A percentile compares a stretch with the other conserved stretches of the same genome.
These are phyloP conservation scores for Gnomoniopsis sp. DNA, from an alignment of 2,329 filamentous ascomycete species.

Conservation along the genomic window DNA sequence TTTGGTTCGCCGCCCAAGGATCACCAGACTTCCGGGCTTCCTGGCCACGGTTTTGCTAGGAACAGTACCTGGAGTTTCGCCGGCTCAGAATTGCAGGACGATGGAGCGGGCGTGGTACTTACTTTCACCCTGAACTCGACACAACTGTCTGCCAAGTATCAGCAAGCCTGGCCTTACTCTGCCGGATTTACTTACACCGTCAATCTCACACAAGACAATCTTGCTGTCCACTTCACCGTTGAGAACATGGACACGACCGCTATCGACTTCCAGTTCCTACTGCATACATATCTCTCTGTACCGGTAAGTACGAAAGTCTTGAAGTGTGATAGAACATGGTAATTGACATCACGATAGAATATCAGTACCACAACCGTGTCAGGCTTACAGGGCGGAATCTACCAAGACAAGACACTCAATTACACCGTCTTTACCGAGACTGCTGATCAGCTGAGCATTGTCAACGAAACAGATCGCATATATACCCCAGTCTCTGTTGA, in stretches of 20 bases:
- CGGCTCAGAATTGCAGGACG: neutral
- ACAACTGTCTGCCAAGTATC: neutral
- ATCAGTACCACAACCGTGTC: conserved; percentile 8
- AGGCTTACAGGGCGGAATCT: neutral
- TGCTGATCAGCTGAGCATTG: conserved; percentile 1
- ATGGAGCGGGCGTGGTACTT: neutral
- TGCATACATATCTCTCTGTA: conserved; percentile 9
- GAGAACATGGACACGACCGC: conserved; percentile 1
- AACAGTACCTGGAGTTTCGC: conserved; percentile 8
- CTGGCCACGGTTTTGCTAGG: conserved; percentile 5
- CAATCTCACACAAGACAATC: conserved; percentile 4
- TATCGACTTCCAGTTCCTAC: conserved; percentile 9
- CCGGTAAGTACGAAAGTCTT: neutral
- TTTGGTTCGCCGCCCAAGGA: conserved; percentile 3
- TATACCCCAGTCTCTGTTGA: conserved; percentile 1
- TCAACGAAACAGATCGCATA: conserved; percentile 8
- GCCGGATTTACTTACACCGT: neutral
- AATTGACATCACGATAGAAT: neutral
- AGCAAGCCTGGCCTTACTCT: conserved; percentile 4
- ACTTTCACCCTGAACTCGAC: conserved; percentile 1
- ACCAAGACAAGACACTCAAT: conserved; percentile 11
- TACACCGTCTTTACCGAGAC: conserved; percentile 7
- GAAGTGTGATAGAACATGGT: neutral
- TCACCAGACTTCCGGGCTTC: conserved; percentile 4
- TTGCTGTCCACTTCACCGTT: conserved; percentile 7